A percentile compares a stretch with the other conserved stretches of the same genome.
These are phyloP conservation scores for Closterium sp. DNA, from an alignment of 139 green algal genomes.

Conservation along the genomic window DNA sequence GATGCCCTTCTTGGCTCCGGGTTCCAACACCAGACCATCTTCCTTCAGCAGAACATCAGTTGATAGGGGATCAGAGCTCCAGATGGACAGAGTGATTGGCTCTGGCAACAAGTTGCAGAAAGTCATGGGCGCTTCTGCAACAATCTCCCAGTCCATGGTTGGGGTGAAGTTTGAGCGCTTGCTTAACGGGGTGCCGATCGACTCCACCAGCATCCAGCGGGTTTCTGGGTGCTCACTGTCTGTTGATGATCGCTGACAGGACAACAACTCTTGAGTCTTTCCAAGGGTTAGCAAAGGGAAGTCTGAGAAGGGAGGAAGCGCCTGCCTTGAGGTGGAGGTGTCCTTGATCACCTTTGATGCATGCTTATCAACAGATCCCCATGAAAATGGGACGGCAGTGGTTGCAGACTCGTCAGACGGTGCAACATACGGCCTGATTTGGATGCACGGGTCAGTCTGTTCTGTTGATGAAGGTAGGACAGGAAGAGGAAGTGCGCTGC, in stretches of 20 bases:
- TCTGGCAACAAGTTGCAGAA: neutral
- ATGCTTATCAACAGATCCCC: neutral
- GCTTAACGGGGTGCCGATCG: neutral
- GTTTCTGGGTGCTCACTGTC: neutral
- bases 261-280: neutral
- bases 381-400: neutral
- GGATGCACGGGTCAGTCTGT: neutral
- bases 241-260: neutral
- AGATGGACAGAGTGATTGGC: neutral
- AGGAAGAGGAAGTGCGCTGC: neutral
- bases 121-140: neutral
- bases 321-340: neutral
- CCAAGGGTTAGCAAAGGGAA: neutral
- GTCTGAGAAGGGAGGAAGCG: neutral
- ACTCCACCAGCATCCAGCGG: neutral
- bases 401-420: neutral
- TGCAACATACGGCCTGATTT: neutral
- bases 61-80: neutral
- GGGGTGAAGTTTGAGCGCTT: neutral
- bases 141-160: neutral
- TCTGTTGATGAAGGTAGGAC: neutral
- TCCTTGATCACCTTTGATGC: neutral
- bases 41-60: neutral
- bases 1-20: neutral
- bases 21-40: neutral